Conservation (phyloP, 306 rosid genomes). For the Vigna reflexopilosa region DNA sequence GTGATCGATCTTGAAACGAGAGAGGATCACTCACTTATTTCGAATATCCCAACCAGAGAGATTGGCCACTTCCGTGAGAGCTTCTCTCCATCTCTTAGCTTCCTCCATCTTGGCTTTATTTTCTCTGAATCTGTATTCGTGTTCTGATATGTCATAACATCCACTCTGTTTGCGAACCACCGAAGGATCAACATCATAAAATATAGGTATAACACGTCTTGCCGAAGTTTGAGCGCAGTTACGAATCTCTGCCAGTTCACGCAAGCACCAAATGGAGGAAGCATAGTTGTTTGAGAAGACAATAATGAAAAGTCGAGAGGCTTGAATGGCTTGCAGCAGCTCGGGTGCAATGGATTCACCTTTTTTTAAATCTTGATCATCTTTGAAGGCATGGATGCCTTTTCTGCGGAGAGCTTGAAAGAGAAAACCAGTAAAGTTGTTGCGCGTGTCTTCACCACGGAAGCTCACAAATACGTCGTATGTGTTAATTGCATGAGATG, state of each 20-base stretch:
- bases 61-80: background rate
- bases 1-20: background rate
- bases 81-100: background rate
- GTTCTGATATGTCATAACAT: background rate
- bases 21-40: background rate
- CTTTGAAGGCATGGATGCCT: background rate
- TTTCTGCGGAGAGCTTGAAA: background rate
- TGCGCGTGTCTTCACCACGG: background rate
- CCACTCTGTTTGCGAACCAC: background rate
- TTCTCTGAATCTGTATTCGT: background rate
- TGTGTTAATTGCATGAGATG: too few species aligned
- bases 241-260: background rate
- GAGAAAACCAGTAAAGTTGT: background rate
- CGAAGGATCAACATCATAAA: slow-evolving; percentile 1
- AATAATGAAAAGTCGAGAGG: background rate
- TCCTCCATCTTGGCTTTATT: background rate
- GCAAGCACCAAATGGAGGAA: slow-evolving; percentile 3
- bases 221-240: background rate
- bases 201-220: background rate
- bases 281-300: background rate
- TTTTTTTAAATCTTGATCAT: background rate
- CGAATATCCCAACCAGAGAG: background rate
- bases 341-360: background rate
- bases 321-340: background rate
- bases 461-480: background rate